Percentiles rank a stretch among this genome's conserved stretches.
Conservation (phyloP, 768 basidiomycete species). For the Tephrocybe sp. region DNA sequence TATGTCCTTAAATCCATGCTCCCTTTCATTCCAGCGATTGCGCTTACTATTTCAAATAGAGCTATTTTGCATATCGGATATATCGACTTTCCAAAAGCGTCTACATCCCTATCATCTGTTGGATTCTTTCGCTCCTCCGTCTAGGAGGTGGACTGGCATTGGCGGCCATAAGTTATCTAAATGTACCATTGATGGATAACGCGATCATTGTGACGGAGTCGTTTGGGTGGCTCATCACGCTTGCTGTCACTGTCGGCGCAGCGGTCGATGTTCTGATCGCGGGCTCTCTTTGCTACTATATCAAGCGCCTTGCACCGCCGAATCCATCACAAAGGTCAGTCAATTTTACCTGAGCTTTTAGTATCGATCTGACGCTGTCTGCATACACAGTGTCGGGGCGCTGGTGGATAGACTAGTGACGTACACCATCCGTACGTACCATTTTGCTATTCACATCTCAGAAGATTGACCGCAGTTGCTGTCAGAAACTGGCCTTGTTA, state of each 20-base stretch:
- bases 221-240: conserved; percentile 26
- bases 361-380: background rate
- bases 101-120: conserved; percentile 15
- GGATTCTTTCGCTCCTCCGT: conserved; percentile 18
- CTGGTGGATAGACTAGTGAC: conserved; percentile 22
- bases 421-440: conserved; percentile 25
- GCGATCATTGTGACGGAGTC: conserved; percentile 17
- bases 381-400: conserved; percentile 13
- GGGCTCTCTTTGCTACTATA: conserved; percentile 20
- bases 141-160: conserved; percentile 18
- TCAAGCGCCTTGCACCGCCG: conserved; percentile 9
- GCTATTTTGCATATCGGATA: conserved; percentile 25
- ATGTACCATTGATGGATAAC: conserved; percentile 22
- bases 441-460: background rate
- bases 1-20: background rate
- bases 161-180: conserved; percentile 19
- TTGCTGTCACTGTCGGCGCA: conserved; percentile 19
- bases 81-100: conserved; percentile 18
- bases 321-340: conserved; percentile 7
- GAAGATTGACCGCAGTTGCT: background rate
- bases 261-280: conserved; percentile 25
- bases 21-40: background rate
- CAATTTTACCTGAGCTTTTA: conserved; percentile 2
- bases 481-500: conserved; percentile 23
- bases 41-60: conserved; percentile 3